Conservation (phyloP, 2,329 filamentous ascomycete species). For the Phialemonium atrogriseum region DNA sequence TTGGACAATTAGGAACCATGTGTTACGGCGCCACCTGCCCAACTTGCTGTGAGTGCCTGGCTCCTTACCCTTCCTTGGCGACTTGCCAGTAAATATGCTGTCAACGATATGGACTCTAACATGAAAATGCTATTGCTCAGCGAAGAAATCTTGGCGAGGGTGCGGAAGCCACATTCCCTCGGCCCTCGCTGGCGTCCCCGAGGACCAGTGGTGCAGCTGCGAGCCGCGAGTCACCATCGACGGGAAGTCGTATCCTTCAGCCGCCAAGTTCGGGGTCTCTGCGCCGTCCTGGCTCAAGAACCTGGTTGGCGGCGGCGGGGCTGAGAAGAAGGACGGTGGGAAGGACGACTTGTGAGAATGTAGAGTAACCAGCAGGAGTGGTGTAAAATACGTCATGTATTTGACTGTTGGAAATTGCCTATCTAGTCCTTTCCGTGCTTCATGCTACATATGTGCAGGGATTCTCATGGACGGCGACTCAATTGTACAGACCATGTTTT, state of each 20-base stretch:
- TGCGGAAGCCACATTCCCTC: slow-evolving; percentile 38
- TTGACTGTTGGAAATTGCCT: no score
- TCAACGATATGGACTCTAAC: neutral
- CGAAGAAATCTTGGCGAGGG: slow-evolving; percentile 40
- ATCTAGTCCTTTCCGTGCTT: no score
- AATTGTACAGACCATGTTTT: no score
- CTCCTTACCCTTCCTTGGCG: neutral
- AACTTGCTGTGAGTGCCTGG: slow-evolving; percentile 30
- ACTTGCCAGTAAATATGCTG: neutral
- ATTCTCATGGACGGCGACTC: no score
- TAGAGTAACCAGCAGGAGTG: no score
- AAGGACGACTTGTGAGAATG: slow-evolving; percentile 1
- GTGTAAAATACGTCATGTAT: no score
- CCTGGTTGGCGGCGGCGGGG: slow-evolving; percentile 16
- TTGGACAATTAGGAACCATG: slow-evolving; percentile 20
- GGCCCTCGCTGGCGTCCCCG: slow-evolving; percentile 33
- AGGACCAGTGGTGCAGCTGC: slow-evolving; percentile 40
- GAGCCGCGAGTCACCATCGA: slow-evolving; percentile 32
- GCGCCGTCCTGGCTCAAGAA: slow-evolving; percentile 29
- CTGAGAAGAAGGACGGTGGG: slow-evolving; percentile 1
- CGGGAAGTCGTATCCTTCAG: slow-evolving; percentile 37
- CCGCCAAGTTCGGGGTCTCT: slow-evolving; percentile 29
- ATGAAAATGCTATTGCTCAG: slow-evolving; percentile 16
- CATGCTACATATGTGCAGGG: no score
- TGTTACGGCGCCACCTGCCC: slow-evolving; percentile 31